A percentile compares a stretch with the other conserved stretches of the same genome.
phyloP scores from a whole-genome alignment of 2,329 filamentous ascomycete species.

The Colletotrichum spaethianum region DNA sequence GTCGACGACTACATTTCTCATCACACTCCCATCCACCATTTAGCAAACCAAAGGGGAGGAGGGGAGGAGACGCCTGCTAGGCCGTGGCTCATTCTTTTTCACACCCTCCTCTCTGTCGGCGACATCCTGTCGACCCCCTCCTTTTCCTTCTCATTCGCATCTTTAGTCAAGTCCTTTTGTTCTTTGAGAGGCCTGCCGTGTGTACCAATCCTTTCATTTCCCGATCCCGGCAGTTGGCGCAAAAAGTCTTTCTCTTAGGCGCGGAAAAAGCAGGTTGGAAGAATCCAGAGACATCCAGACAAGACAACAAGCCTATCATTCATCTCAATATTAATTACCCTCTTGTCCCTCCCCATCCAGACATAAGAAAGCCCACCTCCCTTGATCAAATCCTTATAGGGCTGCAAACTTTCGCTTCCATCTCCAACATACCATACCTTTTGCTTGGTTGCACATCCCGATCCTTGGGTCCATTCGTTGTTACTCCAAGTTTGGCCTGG shows the following conservation, averaged over 20 bases:
- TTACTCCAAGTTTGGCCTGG: slow-evolving; percentile 7
- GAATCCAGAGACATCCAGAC: slow-evolving; percentile 10
- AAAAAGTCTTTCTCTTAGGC: slow-evolving; percentile 20
- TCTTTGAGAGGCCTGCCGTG: slow-evolving; percentile 24
- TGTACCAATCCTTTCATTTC: slow-evolving; percentile 38
- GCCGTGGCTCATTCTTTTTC: slow-evolving; percentile 10
- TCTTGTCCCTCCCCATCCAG: slow-evolving; percentile 19
- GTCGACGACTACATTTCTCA: slow-evolving; percentile 33
- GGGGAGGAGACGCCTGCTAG: not conserved
- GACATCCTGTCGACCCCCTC: not conserved
- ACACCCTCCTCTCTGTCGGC: slow-evolving; percentile 26
- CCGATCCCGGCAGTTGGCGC: slow-evolving; percentile 38
- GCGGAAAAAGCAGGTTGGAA: slow-evolving; percentile 2
- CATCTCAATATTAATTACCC: slow-evolving; percentile 10
- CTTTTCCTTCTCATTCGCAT: slow-evolving; percentile 26
- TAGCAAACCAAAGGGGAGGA: not conserved
- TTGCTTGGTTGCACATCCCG: slow-evolving; percentile 25
- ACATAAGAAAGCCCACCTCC: slow-evolving; percentile 34
- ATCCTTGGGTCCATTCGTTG: slow-evolving; percentile 19
- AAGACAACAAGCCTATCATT: slow-evolving; percentile 6
- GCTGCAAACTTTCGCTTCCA: slow-evolving; percentile 27
- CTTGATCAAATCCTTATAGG: slow-evolving; percentile 25
- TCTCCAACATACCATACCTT: slow-evolving; percentile 5
- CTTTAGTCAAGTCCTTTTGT: slow-evolving; percentile 25
- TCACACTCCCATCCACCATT: not conserved